Evolutionary conservation across 495 filamentous ascomycete genomes (phyloP), one percentile per base, ranked within the genome.

Genomic region (Neurospora tetrasperma): DNA sequence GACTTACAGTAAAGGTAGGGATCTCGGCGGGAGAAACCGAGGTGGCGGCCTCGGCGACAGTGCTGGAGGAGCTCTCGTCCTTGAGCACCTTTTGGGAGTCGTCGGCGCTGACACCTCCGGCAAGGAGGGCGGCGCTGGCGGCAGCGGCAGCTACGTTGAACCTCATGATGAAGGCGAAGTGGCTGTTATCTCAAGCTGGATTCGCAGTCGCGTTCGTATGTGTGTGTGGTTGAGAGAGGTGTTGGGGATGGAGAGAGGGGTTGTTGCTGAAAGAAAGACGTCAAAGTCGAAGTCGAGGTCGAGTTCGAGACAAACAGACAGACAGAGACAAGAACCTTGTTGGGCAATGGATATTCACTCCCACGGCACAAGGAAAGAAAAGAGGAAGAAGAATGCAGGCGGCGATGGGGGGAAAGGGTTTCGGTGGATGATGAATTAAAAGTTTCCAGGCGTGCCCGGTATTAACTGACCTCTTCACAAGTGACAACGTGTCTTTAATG

Each of bases 1-100:
- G 44, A 76, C 94, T 86, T 85, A 97, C 94, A 72, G 94, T 97
- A 81, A 97, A 98, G 69, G 90, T 93, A 31, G 96, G 94, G 76
- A 91, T 89, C 80, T 89, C 86, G 54, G 35, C 54, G 54, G 80
- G 75, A 59, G 83, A 82, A 35, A 86, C 84, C 72, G 90, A 84
- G 48, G 88, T 83, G 35, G 92, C 87, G 16, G 89, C 84, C 79
- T 88, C 84, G 27, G 80, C 76, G 71, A 77, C 78, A 18, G 79
- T 78, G 75, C 77, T 80, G 66, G 81, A 80, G 66, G 81, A 80
- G 78, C 75, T 80, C 72, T 84, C 83, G 41, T 85, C 82, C 76
- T 79, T 82, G 69, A 85, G 76, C 71, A 84, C 83, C 78, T 89
- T 87, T 77, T 91, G 89, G 73, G 86, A 77, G 43, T 86, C 93